Evolutionary conservation across 129 eudicot species (phyloP), one percentile per base, ranked within the genome.

Genomic region (Centrapalus pauciflorus): DNA sequence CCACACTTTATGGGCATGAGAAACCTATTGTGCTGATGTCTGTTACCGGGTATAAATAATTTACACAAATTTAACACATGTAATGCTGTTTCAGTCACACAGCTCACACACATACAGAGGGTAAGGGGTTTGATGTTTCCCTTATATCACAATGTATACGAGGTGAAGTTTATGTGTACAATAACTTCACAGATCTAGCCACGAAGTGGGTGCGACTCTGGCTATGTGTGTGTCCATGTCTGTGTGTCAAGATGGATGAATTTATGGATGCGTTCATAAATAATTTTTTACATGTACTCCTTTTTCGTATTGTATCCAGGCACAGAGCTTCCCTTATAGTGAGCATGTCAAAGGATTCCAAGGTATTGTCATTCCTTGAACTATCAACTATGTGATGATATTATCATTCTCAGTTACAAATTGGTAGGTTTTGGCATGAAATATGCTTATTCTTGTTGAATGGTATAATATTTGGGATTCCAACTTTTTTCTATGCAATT

Each of bases 1-100:
- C 88, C 62, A 87, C 96, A 64, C 84, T 91, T 13, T 69, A 82
- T 74, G 97, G 97, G 11, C 97, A 91, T 74, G 94, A 81, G 74
- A 90, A 83, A 60, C 90, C 97, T 67, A 69, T 87, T 26, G 80
- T 65, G 19, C 70, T 80, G 41, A 73, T 87, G 76, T 73, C 97
- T 70, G 96, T 91, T 80, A 74, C 94, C n/a, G 88, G 94, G 97
- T 90, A 87, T 48, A 74, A 37, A 29, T 43, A 32, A 72, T 62
- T 60, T 40, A 27, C 23, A 4, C 28, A 4, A 57, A 29, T 28
- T 57, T 57, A 29, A 34, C 10, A 21, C 10, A 12, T 52, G 10
- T 13, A 43, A 14, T 40, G 24, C 38, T 21, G 56, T 64, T 64
- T n/a, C 55, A 46, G 16, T 35, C 55, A 24, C 21, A 43, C 2